These are phyloP conservation scores for Withania somnifera DNA, from an alignment of 305 asterid genomes.

Conservation along the genomic window DNA sequence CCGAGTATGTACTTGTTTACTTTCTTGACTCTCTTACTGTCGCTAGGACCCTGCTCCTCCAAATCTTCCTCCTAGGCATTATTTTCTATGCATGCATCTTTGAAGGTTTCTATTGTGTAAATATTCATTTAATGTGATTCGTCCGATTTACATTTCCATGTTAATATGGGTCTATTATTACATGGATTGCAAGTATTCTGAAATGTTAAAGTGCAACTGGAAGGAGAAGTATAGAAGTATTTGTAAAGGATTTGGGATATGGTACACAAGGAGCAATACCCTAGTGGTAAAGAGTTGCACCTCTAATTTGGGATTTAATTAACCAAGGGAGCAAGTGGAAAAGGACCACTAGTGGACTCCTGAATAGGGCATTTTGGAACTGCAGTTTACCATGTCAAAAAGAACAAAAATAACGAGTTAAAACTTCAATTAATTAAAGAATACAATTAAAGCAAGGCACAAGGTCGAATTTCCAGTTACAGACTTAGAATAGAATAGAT, in stretches of 20 bases:
- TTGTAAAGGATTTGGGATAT: background rate
- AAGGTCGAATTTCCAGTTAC: background rate
- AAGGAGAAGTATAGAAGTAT: background rate
- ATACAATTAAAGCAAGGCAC: background rate
- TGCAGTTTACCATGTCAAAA: background rate
- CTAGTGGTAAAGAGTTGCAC: background rate
- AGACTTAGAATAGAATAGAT: background rate
- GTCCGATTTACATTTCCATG: background rate
- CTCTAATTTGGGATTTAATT: background rate
- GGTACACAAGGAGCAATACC: background rate
- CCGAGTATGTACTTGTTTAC: slow-evolving; percentile 46
- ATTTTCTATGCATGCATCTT: background rate
- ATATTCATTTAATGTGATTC: background rate
- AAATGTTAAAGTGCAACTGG: background rate
- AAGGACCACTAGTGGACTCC: background rate
- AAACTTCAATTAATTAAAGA: background rate
- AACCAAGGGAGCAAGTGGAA: background rate
- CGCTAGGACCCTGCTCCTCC: background rate
- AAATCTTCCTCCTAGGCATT: background rate
- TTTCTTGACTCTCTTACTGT: background rate
- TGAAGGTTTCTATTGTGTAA: background rate
- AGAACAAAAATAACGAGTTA: background rate
- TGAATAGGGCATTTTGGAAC: background rate
- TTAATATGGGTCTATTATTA: background rate
- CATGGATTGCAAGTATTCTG: background rate